Percentiles rank a stretch among this genome's conserved stretches.
Conservation (phyloP, 73 alveolate genomes). For the Halteria grandinella region DNA sequence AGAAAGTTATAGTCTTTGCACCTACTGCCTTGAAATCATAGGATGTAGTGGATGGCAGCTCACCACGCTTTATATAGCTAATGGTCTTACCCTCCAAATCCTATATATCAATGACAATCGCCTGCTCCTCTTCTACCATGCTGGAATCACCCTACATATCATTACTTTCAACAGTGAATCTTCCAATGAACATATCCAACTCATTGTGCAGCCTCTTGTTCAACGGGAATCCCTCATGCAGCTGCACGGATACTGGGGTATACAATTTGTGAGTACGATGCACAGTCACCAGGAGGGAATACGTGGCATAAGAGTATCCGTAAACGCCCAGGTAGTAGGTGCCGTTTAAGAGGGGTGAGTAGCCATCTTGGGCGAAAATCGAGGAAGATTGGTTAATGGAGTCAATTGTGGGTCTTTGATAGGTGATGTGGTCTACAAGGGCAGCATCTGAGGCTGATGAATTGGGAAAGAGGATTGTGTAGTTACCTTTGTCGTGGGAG, state of each 20-base stretch:
- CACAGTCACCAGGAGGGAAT: background rate
- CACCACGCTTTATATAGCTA: conserved; percentile 19
- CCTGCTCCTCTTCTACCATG: background rate
- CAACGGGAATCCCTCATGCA: conserved; percentile 33
- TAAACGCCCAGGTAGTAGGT: conserved; percentile 37
- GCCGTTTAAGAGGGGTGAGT: conserved; percentile 1
- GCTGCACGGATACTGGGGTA: background rate
- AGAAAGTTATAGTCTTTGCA: background rate
- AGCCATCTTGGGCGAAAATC: background rate
- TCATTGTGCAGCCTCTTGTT: background rate
- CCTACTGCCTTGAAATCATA: conserved; percentile 1
- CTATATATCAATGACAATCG: background rate
- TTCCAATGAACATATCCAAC: background rate
- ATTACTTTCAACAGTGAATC: conserved; percentile 6
- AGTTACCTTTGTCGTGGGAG: no score
- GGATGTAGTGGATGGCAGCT: background rate
- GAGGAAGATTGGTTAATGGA: no score
- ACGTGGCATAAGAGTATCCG: conserved; percentile 42
- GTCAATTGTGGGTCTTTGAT: no score
- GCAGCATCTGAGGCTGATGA: conserved; percentile 27
- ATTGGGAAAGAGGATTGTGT: no score
- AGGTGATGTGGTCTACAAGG: conserved; percentile 28
- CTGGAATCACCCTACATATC: conserved; percentile 12
- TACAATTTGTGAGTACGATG: background rate
- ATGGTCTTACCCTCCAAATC: background rate